Conservation (phyloP, 371 early-diverging fungal species). For the Haplosporangium sp. region DNA sequence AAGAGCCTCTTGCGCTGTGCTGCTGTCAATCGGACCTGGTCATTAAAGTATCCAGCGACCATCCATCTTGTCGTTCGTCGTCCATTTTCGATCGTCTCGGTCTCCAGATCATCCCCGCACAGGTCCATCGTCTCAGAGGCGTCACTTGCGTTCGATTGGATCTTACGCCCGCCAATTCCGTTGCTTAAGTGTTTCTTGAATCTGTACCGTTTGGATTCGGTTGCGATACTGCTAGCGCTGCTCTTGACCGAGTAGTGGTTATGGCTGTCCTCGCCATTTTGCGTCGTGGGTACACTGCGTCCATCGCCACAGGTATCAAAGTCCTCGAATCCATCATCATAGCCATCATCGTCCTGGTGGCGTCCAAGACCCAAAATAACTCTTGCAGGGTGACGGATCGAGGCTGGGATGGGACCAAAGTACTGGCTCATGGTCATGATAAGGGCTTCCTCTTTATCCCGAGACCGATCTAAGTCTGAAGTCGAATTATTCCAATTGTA, state of each 20-base stretch:
- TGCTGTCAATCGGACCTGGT: conserved; percentile 47
- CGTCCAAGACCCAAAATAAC: conserved; percentile 32
- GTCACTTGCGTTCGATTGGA: conserved; percentile 2
- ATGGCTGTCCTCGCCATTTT: not conserved
- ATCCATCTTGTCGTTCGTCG: conserved; percentile 45
- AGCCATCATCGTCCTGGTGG: conserved; percentile 19
- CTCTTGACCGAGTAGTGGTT: conserved; percentile 9
- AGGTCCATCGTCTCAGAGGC: conserved; percentile 16
- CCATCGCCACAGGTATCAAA: conserved; percentile 15
- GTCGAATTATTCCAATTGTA: conserved; percentile 57
- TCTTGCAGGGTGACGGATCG: conserved; percentile 28
- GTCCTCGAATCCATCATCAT: conserved; percentile 27
- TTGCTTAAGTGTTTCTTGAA: conserved; percentile 23
- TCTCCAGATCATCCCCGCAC: conserved; percentile 12
- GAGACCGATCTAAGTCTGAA: conserved; percentile 41
- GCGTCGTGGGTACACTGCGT: not conserved
- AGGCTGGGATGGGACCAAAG: conserved; percentile 50
- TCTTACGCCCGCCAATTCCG: conserved; percentile 7
- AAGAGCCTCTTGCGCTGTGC: conserved; percentile 44
- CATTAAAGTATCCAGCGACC: conserved; percentile 54
- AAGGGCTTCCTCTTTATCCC: conserved; percentile 50
- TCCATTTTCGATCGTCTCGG: conserved; percentile 34
- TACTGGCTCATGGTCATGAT: conserved; percentile 49
- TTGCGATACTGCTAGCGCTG: not conserved
- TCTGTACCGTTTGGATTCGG: conserved; percentile 3